phyloP scores from a whole-genome alignment of 768 basidiomycete genomes.

The Neoboletus brunneissimus region DNA sequence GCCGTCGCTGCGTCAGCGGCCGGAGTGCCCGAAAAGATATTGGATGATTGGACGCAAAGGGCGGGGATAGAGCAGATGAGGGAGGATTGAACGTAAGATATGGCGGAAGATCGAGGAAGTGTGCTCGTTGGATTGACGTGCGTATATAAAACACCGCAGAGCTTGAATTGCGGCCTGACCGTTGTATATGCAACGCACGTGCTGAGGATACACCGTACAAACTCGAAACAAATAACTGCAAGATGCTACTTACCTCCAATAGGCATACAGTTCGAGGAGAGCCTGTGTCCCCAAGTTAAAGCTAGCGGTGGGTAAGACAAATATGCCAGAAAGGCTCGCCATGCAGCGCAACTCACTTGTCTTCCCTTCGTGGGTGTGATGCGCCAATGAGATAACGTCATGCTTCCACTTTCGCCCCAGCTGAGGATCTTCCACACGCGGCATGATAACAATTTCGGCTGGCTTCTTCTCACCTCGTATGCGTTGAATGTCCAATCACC shows the following conservation, averaged over 20 bases:
- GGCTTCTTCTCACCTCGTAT: conserved; percentile 49
- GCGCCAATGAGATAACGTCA: conserved; percentile 3
- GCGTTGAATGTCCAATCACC: conserved; percentile 71
- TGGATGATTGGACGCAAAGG: conserved; percentile 75
- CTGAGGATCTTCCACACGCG: conserved; percentile 17
- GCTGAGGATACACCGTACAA: conserved; percentile 36
- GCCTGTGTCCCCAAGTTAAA: conserved; percentile 74
- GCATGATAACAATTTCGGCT: conserved; percentile 11
- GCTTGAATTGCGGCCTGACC: conserved; percentile 84
- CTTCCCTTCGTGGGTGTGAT: conserved; percentile 22
- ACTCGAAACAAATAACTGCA: not conserved
- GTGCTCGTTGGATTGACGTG: conserved; percentile 61
- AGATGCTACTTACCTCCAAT: conserved; percentile 69
- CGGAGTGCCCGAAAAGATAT: conserved; percentile 78
- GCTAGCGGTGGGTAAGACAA: conserved; percentile 13
- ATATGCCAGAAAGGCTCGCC: not conserved
- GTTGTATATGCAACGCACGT: conserved; percentile 89
- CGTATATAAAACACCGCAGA: conserved; percentile 72
- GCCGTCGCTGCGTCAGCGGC: conserved; percentile 93
- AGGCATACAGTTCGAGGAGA: conserved; percentile 76
- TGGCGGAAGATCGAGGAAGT: conserved; percentile 40
- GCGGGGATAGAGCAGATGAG: conserved; percentile 78
- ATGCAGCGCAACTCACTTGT: conserved; percentile 22
- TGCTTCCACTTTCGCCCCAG: conserved; percentile 34
- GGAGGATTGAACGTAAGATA: conserved; percentile 64